phyloP scores from a whole-genome alignment of 345 rosid genomes.

The Noccaea bulbosa region DNA sequence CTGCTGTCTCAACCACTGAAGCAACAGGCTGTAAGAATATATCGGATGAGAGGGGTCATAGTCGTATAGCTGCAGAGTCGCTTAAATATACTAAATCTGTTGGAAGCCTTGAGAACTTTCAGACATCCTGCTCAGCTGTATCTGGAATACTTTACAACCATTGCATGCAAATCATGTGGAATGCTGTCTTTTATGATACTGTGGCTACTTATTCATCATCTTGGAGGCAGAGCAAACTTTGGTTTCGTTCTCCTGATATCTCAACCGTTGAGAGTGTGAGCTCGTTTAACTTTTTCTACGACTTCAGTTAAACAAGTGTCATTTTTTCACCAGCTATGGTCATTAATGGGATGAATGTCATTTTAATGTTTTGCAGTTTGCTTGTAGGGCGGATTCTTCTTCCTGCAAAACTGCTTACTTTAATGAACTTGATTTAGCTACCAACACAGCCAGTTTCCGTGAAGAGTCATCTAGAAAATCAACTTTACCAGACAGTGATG shows the following conservation, averaged over 20 bases:
- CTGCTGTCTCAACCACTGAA: constrained; percentile 37
- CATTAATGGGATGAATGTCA: constrained; percentile 31
- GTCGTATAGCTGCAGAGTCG: constrained; percentile 24
- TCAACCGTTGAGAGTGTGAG: constrained; percentile 48
- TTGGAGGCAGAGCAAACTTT: constrained; percentile 75
- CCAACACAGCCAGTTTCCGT: constrained; percentile 36
- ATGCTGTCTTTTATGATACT: constrained; percentile 79
- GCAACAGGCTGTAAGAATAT: constrained; percentile 42
- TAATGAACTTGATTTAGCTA: constrained; percentile 52
- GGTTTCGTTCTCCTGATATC: constrained; percentile 54
- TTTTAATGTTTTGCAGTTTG: constrained; percentile 48
- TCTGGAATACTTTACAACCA: constrained; percentile 62
- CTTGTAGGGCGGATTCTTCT: constrained; percentile 45
- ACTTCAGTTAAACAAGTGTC: not conserved
- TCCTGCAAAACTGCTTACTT: constrained; percentile 47
- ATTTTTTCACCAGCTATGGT: constrained; percentile 6
- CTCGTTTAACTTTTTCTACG: constrained; percentile 11
- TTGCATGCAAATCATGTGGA: constrained; percentile 88
- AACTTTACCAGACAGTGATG: constrained; percentile 25
- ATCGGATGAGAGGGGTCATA: constrained; percentile 7
- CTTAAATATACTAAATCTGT: constrained; percentile 56
- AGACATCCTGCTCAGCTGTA: constrained; percentile 61
- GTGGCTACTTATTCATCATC: constrained; percentile 53
- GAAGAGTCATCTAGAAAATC: constrained; percentile 40
- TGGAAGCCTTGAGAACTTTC: constrained; percentile 72